phyloP scores from a whole-genome alignment of 1,139 yeast genomes.

The Groenewaldozyma sp. region DNA sequence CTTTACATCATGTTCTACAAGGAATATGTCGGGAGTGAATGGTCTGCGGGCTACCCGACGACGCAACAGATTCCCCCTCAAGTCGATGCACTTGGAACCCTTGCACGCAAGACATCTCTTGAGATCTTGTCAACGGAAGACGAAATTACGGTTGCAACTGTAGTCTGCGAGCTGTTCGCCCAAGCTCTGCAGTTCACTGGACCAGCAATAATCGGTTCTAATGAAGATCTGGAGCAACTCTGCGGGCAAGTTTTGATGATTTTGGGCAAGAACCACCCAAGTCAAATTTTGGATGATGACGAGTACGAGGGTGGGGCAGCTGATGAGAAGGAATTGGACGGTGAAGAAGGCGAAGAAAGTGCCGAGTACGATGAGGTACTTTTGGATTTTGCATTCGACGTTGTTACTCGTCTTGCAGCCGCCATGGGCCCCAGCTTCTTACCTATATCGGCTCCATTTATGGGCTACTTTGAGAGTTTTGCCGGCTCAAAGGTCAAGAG shows the following conservation, averaged over 20 bases:
- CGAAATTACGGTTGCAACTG: conserved; percentile 69
- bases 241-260: conserved; percentile 63
- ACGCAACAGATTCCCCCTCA: conserved; percentile 22
- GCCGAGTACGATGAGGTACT: conserved; percentile 84
- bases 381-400: conserved; percentile 80
- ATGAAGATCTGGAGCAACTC: conserved; percentile 52
- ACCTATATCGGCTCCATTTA: conserved; percentile 64
- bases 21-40: conserved; percentile 33
- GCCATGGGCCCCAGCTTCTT: conserved; percentile 70
- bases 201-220: conserved; percentile 53
- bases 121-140: conserved; percentile 65
- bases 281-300: conserved; percentile 58
- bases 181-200: conserved; percentile 70
- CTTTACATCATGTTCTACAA: conserved; percentile 65
- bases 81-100: conserved; percentile 51
- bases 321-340: conserved; percentile 33
- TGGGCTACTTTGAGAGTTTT: conserved; percentile 53
- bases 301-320: conserved; percentile 45
- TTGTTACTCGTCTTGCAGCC: conserved; percentile 63
- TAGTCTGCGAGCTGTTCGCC: conserved; percentile 65
- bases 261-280: conserved; percentile 71
- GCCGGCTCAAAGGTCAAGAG: conserved; percentile 46
- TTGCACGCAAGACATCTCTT: conserved; percentile 59
- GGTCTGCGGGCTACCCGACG: conserved; percentile 66
- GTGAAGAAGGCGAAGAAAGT: conserved; percentile 46